Evolutionary conservation across 805 yeast genomes (phyloP), one percentile per base, ranked within the genome.

Genomic region (Candida alai): DNA sequence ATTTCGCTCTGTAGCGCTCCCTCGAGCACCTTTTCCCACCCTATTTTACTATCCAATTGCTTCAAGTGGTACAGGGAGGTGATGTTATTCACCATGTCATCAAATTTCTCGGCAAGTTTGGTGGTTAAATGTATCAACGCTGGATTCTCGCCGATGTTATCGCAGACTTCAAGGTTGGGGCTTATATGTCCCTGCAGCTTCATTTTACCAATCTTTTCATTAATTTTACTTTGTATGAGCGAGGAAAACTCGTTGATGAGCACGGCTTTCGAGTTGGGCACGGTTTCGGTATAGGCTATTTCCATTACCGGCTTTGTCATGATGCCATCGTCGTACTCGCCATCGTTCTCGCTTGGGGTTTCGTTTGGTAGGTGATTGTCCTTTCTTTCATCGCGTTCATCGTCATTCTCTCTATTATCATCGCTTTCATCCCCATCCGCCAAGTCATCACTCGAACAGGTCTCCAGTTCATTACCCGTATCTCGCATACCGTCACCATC

Each of bases 11-110:
- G 38, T 12, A 56, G 21, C 1, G 51, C 54, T 9, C 58, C 51
- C 8, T 50, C 29, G 6, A 62, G 33, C 2, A 60, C 41, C 24
- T 59, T 56, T 28, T 54, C 60, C 68, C 68, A 62, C n/a, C n/a
- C n/a, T n/a, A n/a, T n/a, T 10, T 46, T 18, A 32, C 23, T n/a
- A n/a, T n/a, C n/a, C n/a, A n/a, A n/a, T n/a, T n/a, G n/a, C n/a
- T n/a, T n/a, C n/a, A n/a, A n/a, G n/a, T n/a, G n/a, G n/a, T n/a
- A n/a, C n/a, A n/a, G n/a, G n/a, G n/a, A n/a, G n/a, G n/a, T n/a
- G 7, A 47, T 18, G 3, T 32, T 25, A 28, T 40, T 30, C 5
- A 40, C 8, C 37, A 39, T 28, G 10, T 26, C 5, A 29, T 39
- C 27, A 17, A 49, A 39, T 32, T 35, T 41, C 24, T 31, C 35